Evolutionary conservation across 257 asterid species (phyloP).

Genomic region (Gynochthodes officinalis): DNA sequence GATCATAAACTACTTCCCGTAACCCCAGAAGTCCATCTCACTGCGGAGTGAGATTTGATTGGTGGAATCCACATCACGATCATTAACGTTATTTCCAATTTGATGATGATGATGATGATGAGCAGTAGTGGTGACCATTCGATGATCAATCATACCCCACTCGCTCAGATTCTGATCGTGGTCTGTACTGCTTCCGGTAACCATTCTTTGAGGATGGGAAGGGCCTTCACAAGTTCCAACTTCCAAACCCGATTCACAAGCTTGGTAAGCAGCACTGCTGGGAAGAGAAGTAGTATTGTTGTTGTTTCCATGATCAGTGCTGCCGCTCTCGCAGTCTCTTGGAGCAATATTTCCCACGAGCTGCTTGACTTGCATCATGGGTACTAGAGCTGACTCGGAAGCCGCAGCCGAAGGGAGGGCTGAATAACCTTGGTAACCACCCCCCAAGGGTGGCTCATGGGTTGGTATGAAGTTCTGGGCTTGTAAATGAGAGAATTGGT

Average conservation of each 20-base stretch:
- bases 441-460: constrained; percentile 27
- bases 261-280: constrained; percentile 22
- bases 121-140: constrained; percentile 15
- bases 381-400: constrained; percentile 14
- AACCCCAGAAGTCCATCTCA: constrained; percentile 86
- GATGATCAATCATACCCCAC: constrained; percentile 40
- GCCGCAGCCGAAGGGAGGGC: too few species aligned
- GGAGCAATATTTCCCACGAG: constrained; percentile 35
- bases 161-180: constrained; percentile 35
- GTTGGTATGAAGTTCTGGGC: constrained; percentile 41
- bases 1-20: constrained; percentile 35
- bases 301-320: constrained; percentile 31
- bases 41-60: constrained; percentile 50
- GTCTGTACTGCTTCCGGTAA: constrained; percentile 7
- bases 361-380: constrained; percentile 45
- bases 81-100: constrained; percentile 21
- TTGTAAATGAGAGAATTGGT: constrained; percentile 36
- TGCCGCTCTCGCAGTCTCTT: constrained; percentile 44
- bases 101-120: neutral
- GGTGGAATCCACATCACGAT: constrained; percentile 9
- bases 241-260: constrained; percentile 31
- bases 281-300: neutral
- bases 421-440: constrained; percentile 27
- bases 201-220: constrained; percentile 14
- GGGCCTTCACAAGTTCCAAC: constrained; percentile 23